phyloP scores from a whole-genome alignment of 257 asterid species.

The Linaria vulgaris region DNA sequence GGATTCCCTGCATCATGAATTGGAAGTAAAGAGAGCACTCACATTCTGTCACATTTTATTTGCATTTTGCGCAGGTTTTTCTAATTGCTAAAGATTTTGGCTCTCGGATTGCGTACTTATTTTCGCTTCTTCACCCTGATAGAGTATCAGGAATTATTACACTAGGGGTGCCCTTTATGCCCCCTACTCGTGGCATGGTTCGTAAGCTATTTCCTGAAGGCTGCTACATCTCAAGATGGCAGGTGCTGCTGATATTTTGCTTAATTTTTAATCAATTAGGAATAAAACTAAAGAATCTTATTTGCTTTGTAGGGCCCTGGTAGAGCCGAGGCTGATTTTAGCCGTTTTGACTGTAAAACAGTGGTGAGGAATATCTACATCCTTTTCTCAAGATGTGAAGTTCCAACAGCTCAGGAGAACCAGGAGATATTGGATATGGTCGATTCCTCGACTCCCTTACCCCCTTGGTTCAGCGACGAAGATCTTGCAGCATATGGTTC shows the following conservation, averaged over 20 bases:
- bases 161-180: conserved; percentile 55
- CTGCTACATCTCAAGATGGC: conserved; percentile 51
- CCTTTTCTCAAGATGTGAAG: conserved; percentile 49
- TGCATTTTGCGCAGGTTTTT: conserved; percentile 30
- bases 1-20: no score
- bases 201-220: conserved; percentile 31
- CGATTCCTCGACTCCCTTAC: conserved; percentile 36
- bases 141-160: conserved; percentile 50
- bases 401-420: conserved; percentile 50
- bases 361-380: conserved; percentile 56
- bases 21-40: no score
- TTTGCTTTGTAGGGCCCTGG: conserved; percentile 36
- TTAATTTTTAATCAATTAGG: not conserved
- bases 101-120: conserved; percentile 42
- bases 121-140: conserved; percentile 40
- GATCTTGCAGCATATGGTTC: conserved; percentile 34
- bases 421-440: conserved; percentile 63
- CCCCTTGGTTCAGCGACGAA: conserved; percentile 37
- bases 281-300: not conserved
- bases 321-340: conserved; percentile 59
- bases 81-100: conserved; percentile 66
- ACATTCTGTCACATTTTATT: not conserved
- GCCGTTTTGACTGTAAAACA: conserved; percentile 47
- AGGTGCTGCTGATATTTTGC: conserved; percentile 21
- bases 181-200: conserved; percentile 29